Evolutionary conservation across 164 flowering plant genomes (phyloP).

Genomic region (Aristolochia contorta): DNA sequence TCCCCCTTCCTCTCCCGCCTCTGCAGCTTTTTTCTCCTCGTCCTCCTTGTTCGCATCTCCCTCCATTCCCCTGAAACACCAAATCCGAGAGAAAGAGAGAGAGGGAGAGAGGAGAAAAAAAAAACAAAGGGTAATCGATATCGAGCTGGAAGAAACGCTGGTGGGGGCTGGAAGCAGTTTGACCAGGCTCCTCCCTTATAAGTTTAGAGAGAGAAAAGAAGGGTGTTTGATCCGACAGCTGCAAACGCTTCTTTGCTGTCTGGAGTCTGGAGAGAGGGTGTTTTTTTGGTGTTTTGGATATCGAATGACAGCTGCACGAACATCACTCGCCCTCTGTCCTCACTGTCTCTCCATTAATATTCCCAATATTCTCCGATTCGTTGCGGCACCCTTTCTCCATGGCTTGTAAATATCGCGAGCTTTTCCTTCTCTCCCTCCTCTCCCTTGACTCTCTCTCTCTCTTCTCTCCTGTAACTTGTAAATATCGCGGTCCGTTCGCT

Average conservation of each 20-base stretch:
- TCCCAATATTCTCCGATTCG: slow-evolving; percentile 17
- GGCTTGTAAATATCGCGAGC: neutral
- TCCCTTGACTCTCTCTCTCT: neutral
- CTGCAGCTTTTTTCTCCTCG: slow-evolving; percentile 1
- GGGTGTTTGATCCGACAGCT: slow-evolving; percentile 41
- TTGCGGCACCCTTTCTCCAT: no score
- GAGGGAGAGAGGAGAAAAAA: slow-evolving; percentile 4
- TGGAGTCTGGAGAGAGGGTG: slow-evolving; percentile 1
- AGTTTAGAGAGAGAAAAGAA: slow-evolving; percentile 16
- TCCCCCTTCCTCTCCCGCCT: slow-evolving; percentile 1
- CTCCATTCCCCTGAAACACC: slow-evolving; percentile 12
- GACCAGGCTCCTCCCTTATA: neutral
- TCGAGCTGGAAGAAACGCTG: slow-evolving; percentile 1
- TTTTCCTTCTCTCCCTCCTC: neutral
- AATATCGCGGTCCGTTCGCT: neutral
- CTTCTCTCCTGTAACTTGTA: neutral
- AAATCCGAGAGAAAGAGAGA: slow-evolving; percentile 9
- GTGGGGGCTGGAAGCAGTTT: neutral
- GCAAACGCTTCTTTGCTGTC: slow-evolving; percentile 82
- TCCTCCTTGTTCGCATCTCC: slow-evolving; percentile 11
- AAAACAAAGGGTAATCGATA: slow-evolving; percentile 1
- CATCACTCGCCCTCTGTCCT: slow-evolving; percentile 18
- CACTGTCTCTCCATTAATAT: slow-evolving; percentile 36
- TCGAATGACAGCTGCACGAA: slow-evolving; percentile 55
- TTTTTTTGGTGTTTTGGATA: slow-evolving; percentile 16